Evolutionary conservation across 257 asterid species (phyloP), one percentile per base, ranked within the genome.

Genomic region (Ajuga chamaepitys): DNA sequence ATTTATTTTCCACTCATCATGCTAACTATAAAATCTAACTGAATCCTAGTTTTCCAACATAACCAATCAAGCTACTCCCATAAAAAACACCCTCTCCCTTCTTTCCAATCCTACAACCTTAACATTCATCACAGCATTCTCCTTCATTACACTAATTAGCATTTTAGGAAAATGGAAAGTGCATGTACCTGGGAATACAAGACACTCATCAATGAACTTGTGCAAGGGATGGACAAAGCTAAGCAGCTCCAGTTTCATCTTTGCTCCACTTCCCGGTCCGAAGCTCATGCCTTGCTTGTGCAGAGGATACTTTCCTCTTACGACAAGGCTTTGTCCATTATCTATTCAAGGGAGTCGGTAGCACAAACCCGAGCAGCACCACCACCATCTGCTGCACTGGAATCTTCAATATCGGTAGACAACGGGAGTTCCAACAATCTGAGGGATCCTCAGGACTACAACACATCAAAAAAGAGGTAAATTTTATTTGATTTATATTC

Each of bases 211-310:
- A 74, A 83, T 65, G 97, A 89, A 69, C 82, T 92, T 14, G 72
- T 83, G 32, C 86, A 80, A 62, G 98, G 97, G 69, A 80, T 81
- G 91, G 98, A 87, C 62, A 70, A 64, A 54, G 88, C 94, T 41
- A 80, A 73, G 79, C 95, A 84, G 78, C 86, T 92, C 2, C 84
- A 81, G 26, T 46, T 73, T 34, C 81, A 83, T 54, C 53, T 89
- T 80, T 28, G 73, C 70, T 65, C 83, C 3, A 58, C 72, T 3
- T 74, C 79, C 67, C 77, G 78, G 12, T 70, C 76, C 0, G 75
- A 87, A 62, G 54, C 73, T 6, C 80, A 75, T 17, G 84, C 83
- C 21, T 67, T 82, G 71, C 81, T 82, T 56, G 25, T 92, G 77
- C 95, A 81, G 77, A 81, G 78, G 71, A 87, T 92, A 24, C 24